A percentile compares a stretch with the other conserved stretches of the same genome.
phyloP scores from a whole-genome alignment of 805 yeast genomes.

The Nakazawaea anatomiae region DNA sequence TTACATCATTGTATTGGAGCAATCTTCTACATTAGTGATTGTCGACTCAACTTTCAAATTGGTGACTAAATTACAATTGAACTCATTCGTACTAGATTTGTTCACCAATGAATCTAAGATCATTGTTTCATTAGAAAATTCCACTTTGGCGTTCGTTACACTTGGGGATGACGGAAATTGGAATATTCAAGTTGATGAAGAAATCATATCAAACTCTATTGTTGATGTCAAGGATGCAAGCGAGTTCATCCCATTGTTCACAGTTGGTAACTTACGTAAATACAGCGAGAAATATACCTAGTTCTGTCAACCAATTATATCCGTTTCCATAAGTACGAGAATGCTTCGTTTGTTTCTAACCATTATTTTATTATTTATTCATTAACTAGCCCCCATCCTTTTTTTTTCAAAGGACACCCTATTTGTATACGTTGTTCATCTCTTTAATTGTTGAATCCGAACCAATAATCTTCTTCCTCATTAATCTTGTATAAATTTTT shows the following conservation, averaged over 20 bases:
- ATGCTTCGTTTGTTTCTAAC: too few relatives aligned
- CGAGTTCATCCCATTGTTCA: conserved; percentile 48
- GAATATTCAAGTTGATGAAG: background rate
- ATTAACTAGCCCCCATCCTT: too few relatives aligned
- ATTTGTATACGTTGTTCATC: too few relatives aligned
- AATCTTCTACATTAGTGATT: conserved; percentile 24
- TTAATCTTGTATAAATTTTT: conserved; percentile 3
- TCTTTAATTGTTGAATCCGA: conserved; percentile 9
- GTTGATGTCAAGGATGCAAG: conserved; percentile 21
- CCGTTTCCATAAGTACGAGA: too few relatives aligned
- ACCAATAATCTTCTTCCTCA: conserved; percentile 10
- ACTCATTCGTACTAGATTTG: background rate
- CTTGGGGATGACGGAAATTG: background rate
- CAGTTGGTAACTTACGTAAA: conserved; percentile 48
- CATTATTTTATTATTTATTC: too few relatives aligned
- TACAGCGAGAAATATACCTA: conserved; percentile 40
- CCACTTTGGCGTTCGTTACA: background rate
- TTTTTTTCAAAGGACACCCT: too few relatives aligned
- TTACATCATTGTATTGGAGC: conserved; percentile 26
- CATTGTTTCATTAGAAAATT: conserved; percentile 3
- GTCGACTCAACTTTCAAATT: background rate
- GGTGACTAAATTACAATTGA: background rate
- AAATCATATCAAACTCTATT: background rate
- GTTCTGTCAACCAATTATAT: background rate
- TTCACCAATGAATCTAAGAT: background rate